Evolutionary conservation across 192 early-diverging fungal genomes (phyloP), one percentile per base, ranked within the genome.

Genomic region (Backusella australiensis): DNA sequence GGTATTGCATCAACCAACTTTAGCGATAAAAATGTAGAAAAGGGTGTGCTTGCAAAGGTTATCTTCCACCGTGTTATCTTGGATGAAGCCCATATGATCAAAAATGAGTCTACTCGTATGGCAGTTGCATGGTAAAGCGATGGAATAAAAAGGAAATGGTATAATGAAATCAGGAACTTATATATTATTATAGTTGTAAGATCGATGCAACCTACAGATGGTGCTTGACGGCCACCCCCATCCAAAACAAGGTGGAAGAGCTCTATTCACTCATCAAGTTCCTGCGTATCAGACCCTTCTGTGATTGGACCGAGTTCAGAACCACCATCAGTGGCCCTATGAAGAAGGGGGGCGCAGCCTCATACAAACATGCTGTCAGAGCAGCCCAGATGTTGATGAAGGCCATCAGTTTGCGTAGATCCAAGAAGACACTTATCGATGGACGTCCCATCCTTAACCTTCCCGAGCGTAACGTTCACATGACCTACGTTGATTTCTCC

Each of bases 221-320:
- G 91, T 90, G 90, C 38, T 63, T 93, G 32, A 90, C 89, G 29
- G 88, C 81, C 5, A 83, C 81, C 0, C 81, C 89, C 46, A 85
- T 90, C 66, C 91, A 93, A 77, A 94, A 94, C 76, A 85, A 74
- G 23, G 73, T 93, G 9, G 86, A 86, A 15, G 93, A 96, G 41
- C 49, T 94, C 1, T 81, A 88, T 77, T 86, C 91, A 1, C 76
- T 92, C 6, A 83, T 94, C 19, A 84, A 86, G 0, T 94, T 94
- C 69, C 81, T 95, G 17, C 74, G 79, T 12, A 84, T 94, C 21
- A 74, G 83, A n/a, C 86, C 85, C 2, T 92, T 89, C 79, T 78
- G 86, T 34, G 80, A 90, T 0, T 89, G 82, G 81, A 59, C 63
- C 12, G 71, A 81, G 8, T 91, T 91, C 77, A 83, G 81, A 42